phyloP scores from a whole-genome alignment of 2,329 filamentous ascomycete species.

The Colletotrichum navitas region DNA sequence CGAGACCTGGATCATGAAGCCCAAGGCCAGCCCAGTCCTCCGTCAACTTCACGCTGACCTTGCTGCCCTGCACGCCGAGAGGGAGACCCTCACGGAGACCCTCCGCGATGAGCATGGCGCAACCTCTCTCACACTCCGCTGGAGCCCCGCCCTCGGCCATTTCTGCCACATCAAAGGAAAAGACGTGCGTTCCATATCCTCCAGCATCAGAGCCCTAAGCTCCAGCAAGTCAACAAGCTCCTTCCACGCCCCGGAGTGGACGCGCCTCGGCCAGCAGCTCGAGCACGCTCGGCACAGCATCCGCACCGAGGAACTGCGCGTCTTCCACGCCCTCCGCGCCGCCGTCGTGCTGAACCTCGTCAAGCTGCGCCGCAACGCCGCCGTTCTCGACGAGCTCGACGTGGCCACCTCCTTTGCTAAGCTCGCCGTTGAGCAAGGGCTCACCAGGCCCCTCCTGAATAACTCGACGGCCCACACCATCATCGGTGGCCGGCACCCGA shows the following conservation, averaged over 20 bases:
- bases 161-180: constrained; percentile 92
- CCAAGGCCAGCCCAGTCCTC: constrained; percentile 75
- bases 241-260: constrained; percentile 89
- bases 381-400: constrained; percentile 94
- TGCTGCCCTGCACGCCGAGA: constrained; percentile 69
- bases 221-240: constrained; percentile 87
- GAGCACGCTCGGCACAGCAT: constrained; percentile 85
- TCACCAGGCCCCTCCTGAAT: constrained; percentile 81
- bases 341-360: constrained; percentile 85
- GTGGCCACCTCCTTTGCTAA: constrained; percentile 87
- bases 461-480: constrained; percentile 77
- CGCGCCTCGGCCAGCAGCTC: constrained; percentile 80
- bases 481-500: constrained; percentile 89
- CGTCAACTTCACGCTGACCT: constrained; percentile 77
- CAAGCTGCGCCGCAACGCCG: constrained; percentile 87
- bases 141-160: constrained; percentile 89
- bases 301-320: constrained; percentile 83
- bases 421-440: constrained; percentile 79
- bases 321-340: constrained; percentile 81
- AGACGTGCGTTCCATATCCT: constrained; percentile 63
- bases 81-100: constrained; percentile 67
- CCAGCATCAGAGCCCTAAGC: constrained; percentile 68
- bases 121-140: constrained; percentile 80
- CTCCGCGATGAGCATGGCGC: constrained; percentile 74
- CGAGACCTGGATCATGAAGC: constrained; percentile 75